Evolutionary conservation across 805 yeast species (phyloP), one percentile per base, ranked within the genome.

Genomic region (Lachancea meyersii): DNA sequence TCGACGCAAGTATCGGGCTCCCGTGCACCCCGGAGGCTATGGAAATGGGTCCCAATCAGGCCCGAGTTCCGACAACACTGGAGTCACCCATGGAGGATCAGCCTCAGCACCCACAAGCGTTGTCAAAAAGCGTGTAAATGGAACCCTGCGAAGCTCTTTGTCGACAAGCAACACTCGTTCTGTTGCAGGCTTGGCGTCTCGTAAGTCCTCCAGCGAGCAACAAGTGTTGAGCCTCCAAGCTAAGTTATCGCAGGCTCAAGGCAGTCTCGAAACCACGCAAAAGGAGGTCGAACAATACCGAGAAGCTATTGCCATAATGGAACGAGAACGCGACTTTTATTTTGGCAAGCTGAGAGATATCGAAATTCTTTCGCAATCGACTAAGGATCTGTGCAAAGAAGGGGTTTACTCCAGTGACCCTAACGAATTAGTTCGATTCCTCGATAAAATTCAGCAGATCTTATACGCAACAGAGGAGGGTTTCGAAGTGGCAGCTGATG

Each of bases 261-360:
- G 52, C 11, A 68, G 71, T 46, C 58, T 75, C n/a, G 54, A 57
- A 7, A 36, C 26, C 5, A 39, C 57, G 41, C 52, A 53, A 31
- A 51, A 70, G 4, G 87, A 85, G 50, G 52, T 77, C 16, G 70
- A 69, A 13, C 86, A 81, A 48, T 73, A 74, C 50, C 72, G 71
- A 45, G 69, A 75, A 18, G 77, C 81, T 11, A 74, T 81, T 17
- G 84, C 80, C 38, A 76, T 80, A 11, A 67, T 86, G 38, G 86
- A 82, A 54, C 76, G 84, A 1, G 97, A 93, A 60, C 77, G 97
- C 48, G 84, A 86, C 61, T 87, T 91, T 56, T 93, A 93, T 62
- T 91, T 86, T 65, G 80, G 83, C 55, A 93, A 91, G 64, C 69
- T 93, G 41, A 74, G 96, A 49, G 95, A 86, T 46, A 85, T 93